A percentile compares a stretch with the other conserved stretches of the same genome.
These are phyloP conservation scores for Tieghemiomyces parasiticus DNA, from an alignment of 192 early-diverging fungal species.

Conservation along the genomic window DNA sequence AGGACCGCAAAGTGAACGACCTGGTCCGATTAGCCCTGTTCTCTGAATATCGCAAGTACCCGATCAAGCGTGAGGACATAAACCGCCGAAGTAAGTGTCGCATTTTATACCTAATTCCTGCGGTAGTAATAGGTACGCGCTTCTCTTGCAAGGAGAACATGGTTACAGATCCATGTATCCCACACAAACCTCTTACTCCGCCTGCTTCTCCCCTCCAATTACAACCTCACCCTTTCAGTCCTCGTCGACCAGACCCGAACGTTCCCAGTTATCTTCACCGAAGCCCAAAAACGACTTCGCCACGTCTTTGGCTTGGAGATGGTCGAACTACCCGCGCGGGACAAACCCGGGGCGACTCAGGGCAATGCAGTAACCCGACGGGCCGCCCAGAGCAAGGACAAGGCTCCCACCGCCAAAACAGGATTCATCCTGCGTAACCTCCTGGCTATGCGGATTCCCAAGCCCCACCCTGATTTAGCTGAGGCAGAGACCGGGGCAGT, in stretches of 20 bases:
- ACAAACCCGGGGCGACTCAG: too few species aligned
- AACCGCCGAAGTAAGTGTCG: background rate
- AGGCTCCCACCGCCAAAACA: background rate
- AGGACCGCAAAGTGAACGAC: background rate
- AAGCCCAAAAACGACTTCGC: slow-evolving; percentile 16
- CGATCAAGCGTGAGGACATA: background rate
- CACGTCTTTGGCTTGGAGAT: slow-evolving; percentile 24
- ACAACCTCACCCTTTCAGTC: too few species aligned
- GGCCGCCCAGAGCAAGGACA: too few species aligned
- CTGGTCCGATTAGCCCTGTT: background rate
- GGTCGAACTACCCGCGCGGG: slow-evolving; percentile 13
- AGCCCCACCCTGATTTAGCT: too few species aligned
- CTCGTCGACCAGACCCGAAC: slow-evolving; percentile 17
- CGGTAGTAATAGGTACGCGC: too few species aligned
- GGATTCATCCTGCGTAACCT: background rate
- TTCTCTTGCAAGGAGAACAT: too few species aligned
- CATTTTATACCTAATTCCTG: too few species aligned
- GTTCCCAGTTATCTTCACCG: slow-evolving; percentile 14
- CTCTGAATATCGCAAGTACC: background rate
- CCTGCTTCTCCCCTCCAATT: too few species aligned
- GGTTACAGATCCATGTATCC: too few species aligned
- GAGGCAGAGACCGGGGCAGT: too few species aligned
- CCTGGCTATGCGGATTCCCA: background rate
- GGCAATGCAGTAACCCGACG: slow-evolving; percentile 11
- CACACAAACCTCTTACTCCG: too few species aligned